Percentiles rank a stretch among this genome's conserved stretches.
Evolutionary conservation across 768 basidiomycete species (phyloP).

Genomic region (Leccinum aurantiacum): DNA sequence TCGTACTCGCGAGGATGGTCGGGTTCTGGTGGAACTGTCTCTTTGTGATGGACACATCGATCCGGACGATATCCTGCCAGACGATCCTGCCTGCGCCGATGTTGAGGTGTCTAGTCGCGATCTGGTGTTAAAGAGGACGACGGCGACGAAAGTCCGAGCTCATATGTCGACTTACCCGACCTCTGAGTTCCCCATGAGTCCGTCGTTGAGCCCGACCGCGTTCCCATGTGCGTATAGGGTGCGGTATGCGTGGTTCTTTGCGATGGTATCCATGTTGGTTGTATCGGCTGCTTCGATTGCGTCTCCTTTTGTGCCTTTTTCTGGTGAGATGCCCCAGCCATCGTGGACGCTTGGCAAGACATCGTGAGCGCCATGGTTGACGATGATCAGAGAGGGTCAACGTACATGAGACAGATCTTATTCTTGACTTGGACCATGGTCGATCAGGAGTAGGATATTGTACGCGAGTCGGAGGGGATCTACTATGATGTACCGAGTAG

Average conservation of each 20-base stretch:
- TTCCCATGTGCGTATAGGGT: slow-evolving; percentile 82
- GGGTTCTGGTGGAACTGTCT: slow-evolving; percentile 78
- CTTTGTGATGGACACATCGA: slow-evolving; percentile 91
- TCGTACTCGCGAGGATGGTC: slow-evolving; percentile 67
- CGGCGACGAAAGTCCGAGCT: not conserved
- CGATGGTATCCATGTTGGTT: slow-evolving; percentile 86
- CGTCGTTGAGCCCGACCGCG: slow-evolving; percentile 91
- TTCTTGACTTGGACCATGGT: slow-evolving; percentile 63
- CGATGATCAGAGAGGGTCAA: not conserved
- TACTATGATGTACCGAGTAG: too few species aligned
- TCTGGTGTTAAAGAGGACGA: not conserved
- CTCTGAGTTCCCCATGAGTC: slow-evolving; percentile 97
- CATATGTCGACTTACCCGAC: slow-evolving; percentile 67
- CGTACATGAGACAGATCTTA: slow-evolving; percentile 91
- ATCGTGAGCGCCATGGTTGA: not conserved
- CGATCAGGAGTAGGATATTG: not conserved
- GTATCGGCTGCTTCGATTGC: slow-evolving; percentile 86
- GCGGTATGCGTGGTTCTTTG: slow-evolving; percentile 69
- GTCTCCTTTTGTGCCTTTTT: slow-evolving; percentile 75
- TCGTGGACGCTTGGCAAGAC: slow-evolving; percentile 73
- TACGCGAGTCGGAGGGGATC: too few species aligned
- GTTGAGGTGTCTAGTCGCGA: slow-evolving; percentile 74
- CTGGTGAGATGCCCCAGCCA: slow-evolving; percentile 84
- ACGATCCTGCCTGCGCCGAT: slow-evolving; percentile 94
- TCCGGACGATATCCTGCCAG: slow-evolving; percentile 97